Evolutionary conservation across 2,329 filamentous ascomycete genomes (phyloP).

Genomic region (Penicillium sp.): DNA sequence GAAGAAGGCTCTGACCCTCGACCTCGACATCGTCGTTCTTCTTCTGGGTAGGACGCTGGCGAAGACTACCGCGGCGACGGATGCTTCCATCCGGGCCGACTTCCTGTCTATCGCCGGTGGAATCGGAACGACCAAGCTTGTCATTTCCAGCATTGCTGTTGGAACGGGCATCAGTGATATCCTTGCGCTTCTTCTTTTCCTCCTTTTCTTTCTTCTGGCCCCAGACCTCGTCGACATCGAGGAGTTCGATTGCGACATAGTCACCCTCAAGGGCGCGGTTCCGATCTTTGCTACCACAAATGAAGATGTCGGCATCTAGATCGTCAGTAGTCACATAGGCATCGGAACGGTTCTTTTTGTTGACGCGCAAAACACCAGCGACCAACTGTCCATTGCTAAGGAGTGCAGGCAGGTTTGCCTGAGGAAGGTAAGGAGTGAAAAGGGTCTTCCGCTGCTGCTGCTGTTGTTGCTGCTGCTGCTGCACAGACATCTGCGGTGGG

Average conservation of each 20-base stretch:
- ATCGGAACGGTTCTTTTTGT: conserved; percentile 99
- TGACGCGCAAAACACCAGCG: conserved; percentile 92
- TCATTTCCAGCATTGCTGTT: conserved; percentile 70
- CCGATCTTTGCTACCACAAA: conserved; percentile 97
- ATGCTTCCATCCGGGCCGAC: conserved; percentile 74
- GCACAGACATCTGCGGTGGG: conserved; percentile 57
- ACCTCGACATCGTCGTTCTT: conserved; percentile 99
- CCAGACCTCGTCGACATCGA: conserved; percentile 98
- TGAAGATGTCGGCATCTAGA: conserved; percentile 97
- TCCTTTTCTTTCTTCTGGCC: conserved; percentile 98
- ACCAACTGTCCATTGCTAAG: conserved; percentile 91
- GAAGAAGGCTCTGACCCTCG: conserved; percentile 90
- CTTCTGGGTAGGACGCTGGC: conserved; percentile 96
- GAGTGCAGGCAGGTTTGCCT: conserved; percentile 86
- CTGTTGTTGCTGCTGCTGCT: conserved; percentile 64
- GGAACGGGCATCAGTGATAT: conserved; percentile 86
- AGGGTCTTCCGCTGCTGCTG: conserved; percentile 96
- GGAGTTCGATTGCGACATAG: conserved; percentile 88
- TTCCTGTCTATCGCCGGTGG: conserved; percentile 61
- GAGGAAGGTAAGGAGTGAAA: conserved; percentile 95
- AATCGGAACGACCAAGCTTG: conserved; percentile 57
- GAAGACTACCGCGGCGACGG: conserved; percentile 86
- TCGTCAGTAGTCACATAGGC: conserved; percentile 95
- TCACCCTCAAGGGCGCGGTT: conserved; percentile 96
- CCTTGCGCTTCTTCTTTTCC: conserved; percentile 99